Evolutionary conservation across 768 basidiomycete genomes (phyloP).

Genomic region (Boletellus ananas): DNA sequence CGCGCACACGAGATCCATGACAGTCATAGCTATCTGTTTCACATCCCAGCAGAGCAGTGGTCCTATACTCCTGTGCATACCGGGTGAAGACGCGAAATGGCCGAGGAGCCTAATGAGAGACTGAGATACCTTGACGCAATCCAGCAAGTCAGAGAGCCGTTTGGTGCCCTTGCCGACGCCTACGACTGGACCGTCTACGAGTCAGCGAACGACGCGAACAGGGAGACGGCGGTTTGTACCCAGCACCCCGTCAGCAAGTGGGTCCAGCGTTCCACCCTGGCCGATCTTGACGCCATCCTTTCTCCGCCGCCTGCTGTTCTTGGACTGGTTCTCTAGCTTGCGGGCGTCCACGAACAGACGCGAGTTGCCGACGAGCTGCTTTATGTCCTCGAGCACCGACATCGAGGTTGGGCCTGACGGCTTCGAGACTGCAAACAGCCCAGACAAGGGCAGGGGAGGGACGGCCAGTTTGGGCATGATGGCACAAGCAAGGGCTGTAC

Average conservation of each 20-base stretch:
- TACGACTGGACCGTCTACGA: conserved; percentile 52
- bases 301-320: conserved; percentile 39
- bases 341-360: conserved; percentile 66
- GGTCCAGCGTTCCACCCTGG: conserved; percentile 94
- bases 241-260: conserved; percentile 91
- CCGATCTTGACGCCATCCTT: conserved; percentile 71
- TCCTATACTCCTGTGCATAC: conserved; percentile 73
- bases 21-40: conserved; percentile 95
- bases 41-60: conserved; percentile 88
- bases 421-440: conserved; percentile 84
- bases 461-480: conserved; percentile 64
- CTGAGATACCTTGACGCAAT: conserved; percentile 75
- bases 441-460: conserved; percentile 63
- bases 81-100: conserved; percentile 15
- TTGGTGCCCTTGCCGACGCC: conserved; percentile 91
- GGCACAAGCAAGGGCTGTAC: not conserved
- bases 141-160: conserved; percentile 73
- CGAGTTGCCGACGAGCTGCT: conserved; percentile 73
- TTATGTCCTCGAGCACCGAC: conserved; percentile 82
- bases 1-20: conserved; percentile 76
- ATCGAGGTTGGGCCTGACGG: conserved; percentile 93
- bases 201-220: conserved; percentile 3
- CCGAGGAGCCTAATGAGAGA: not conserved
- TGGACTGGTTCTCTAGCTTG: conserved; percentile 46
- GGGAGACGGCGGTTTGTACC: conserved; percentile 55